phyloP scores from a whole-genome alignment of 108 stramenopile genomes.

The Nitzschia inconspicua region DNA sequence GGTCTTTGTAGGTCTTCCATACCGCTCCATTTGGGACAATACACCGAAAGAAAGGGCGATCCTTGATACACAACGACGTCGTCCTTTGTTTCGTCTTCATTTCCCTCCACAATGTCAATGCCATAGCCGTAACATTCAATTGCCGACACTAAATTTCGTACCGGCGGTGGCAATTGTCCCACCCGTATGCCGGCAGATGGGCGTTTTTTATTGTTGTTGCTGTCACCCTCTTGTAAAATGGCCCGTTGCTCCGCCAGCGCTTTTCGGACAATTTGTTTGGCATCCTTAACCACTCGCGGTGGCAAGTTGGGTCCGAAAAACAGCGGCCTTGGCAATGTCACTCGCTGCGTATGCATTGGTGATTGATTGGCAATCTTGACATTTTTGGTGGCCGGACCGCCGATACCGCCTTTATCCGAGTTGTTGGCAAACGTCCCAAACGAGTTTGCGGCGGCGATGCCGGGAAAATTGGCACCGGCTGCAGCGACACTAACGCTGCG shows the following conservation, averaged over 20 bases:
- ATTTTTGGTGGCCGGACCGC: not conserved
- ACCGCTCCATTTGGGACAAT: conserved; percentile 37
- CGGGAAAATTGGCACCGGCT: not conserved
- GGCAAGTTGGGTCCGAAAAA: conserved; percentile 79
- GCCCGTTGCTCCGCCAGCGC: conserved; percentile 12
- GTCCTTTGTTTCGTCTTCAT: conserved; percentile 12
- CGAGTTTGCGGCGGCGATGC: not conserved
- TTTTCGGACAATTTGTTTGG: conserved; percentile 30
- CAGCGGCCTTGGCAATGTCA: conserved; percentile 68
- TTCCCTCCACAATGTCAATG: conserved; percentile 16
- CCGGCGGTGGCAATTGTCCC: conserved; percentile 37
- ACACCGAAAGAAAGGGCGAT: conserved; percentile 21
- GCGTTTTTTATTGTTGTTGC: conserved; percentile 16
- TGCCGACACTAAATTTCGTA: conserved; percentile 66
- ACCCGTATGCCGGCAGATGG: conserved; percentile 25
- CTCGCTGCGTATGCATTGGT: conserved; percentile 65
- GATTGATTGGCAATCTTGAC: conserved; percentile 6
- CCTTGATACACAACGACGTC: not conserved
- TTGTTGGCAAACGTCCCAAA: not conserved
- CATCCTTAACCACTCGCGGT: conserved; percentile 65
- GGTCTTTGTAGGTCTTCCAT: conserved; percentile 10
- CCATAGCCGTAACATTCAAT: conserved; percentile 76
- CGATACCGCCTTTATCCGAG: not conserved
- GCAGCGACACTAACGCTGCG: no score
- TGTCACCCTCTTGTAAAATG: conserved; percentile 1